Percentiles rank a stretch among this genome's conserved stretches.
phyloP scores from a whole-genome alignment of 148 eudicot genomes.

The Cornus kousa region DNA sequence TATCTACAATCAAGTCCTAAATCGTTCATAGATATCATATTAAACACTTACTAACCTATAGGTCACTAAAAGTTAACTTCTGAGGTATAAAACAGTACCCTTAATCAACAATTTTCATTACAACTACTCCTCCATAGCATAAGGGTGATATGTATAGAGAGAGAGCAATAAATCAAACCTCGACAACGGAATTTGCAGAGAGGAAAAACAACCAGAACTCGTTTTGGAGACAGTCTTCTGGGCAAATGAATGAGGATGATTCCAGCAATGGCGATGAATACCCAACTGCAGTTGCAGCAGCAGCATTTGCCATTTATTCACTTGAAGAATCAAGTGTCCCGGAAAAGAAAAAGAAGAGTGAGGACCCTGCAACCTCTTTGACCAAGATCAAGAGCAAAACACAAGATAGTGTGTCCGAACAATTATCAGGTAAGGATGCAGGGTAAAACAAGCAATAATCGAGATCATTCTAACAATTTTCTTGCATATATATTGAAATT shows the following conservation, averaged over 20 bases:
- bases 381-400: slow-evolving; percentile 36
- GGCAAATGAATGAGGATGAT: slow-evolving; percentile 44
- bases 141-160: too few species aligned
- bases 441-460: background rate
- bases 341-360: slow-evolving; percentile 23
- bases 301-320: slow-evolving; percentile 65
- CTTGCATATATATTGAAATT: too few species aligned
- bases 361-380: slow-evolving; percentile 23
- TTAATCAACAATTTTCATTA: too few species aligned
- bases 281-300: slow-evolving; percentile 67
- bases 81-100: too few species aligned
- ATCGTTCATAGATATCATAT: too few species aligned
- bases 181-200: slow-evolving; percentile 21
- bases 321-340: slow-evolving; percentile 42
- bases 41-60: too few species aligned
- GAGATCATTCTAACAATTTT: background rate
- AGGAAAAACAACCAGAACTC: slow-evolving; percentile 47
- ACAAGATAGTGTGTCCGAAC: slow-evolving; percentile 26
- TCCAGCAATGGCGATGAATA: slow-evolving; percentile 40
- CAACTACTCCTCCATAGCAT: too few species aligned
- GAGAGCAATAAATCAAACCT: background rate
- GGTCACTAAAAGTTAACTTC: too few species aligned
- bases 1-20: background rate
- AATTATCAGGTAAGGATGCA: slow-evolving; percentile 36
- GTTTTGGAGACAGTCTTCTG: slow-evolving; percentile 49